phyloP scores from a whole-genome alignment of 257 asterid genomes.

The Capsicum chinense region DNA sequence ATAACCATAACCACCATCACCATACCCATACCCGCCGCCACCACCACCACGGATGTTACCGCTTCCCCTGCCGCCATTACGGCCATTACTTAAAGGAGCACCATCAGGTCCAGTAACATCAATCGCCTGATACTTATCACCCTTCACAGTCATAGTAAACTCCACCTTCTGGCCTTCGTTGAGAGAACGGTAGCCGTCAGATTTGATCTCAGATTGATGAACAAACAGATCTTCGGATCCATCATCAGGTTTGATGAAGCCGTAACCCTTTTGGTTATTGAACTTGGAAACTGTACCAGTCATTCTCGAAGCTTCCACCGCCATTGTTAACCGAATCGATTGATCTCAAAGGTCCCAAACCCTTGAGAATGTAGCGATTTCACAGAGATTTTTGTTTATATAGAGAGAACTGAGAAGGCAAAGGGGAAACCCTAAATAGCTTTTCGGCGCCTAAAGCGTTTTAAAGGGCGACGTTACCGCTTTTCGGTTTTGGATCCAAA shows the following conservation, averaged over 20 bases:
- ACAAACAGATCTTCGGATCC: constrained; percentile 81
- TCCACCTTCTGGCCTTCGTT: constrained; percentile 84
- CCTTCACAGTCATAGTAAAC: constrained; percentile 55
- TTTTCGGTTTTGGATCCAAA: neutral
- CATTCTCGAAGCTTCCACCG: constrained; percentile 61
- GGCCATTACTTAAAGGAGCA: constrained; percentile 45
- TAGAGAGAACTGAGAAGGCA: neutral
- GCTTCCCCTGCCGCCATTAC: constrained; percentile 23
- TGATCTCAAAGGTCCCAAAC: constrained; percentile 8
- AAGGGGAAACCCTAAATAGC: neutral
- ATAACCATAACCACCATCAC: neutral
- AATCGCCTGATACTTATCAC: constrained; percentile 65
- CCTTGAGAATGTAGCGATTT: neutral
- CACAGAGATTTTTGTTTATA: neutral
- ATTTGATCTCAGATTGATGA: constrained; percentile 78
- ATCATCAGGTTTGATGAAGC: constrained; percentile 80
- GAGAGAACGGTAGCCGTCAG: constrained; percentile 75
- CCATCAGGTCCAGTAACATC: constrained; percentile 79
- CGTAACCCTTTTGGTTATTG: constrained; percentile 72
- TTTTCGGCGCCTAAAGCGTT: constrained; percentile 24
- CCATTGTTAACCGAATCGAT: constrained; percentile 49
- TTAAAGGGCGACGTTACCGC: neutral
- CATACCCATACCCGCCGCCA: neutral
- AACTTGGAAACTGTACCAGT: constrained; percentile 71
- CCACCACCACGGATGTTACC: constrained; percentile 41